phyloP scores from a whole-genome alignment of 108 stramenopile genomes.

The Asterionellopsis glacialis region DNA sequence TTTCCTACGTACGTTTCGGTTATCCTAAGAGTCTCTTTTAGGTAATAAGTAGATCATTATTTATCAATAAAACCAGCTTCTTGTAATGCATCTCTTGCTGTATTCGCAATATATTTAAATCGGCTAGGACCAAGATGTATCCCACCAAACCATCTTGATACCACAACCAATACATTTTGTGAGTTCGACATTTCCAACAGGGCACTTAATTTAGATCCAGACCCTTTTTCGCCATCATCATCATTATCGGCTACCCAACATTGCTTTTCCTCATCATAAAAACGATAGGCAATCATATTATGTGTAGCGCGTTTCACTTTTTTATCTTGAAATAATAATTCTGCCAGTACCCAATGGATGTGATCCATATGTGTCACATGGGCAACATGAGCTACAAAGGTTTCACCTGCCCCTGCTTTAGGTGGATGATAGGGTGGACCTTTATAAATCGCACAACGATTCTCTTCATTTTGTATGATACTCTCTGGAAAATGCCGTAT shows the following conservation, averaged over 20 bases:
- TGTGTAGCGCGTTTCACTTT: slow-evolving; percentile 29
- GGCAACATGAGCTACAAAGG: slow-evolving; percentile 54
- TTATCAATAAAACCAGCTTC: no score
- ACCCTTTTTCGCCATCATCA: slow-evolving; percentile 90
- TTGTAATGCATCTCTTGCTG: slow-evolving; percentile 36
- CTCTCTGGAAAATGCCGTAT: slow-evolving; percentile 31
- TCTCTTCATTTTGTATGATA: slow-evolving; percentile 30
- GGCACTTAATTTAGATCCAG: slow-evolving; percentile 70
- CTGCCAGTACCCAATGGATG: slow-evolving; percentile 47
- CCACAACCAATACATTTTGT: slow-evolving; percentile 83
- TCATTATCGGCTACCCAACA: slow-evolving; percentile 66
- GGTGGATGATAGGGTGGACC: slow-evolving; percentile 66
- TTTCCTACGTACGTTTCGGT: no score
- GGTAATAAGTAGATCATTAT: no score
- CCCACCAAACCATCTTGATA: slow-evolving; percentile 88
- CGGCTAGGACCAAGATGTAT: slow-evolving; percentile 80
- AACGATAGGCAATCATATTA: slow-evolving; percentile 21
- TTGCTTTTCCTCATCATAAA: background rate
- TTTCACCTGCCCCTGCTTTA: slow-evolving; percentile 47
- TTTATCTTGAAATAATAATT: slow-evolving; percentile 52
- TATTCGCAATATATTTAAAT: slow-evolving; percentile 81
- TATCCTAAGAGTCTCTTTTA: no score
- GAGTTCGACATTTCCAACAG: slow-evolving; percentile 72
- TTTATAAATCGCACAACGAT: slow-evolving; percentile 29
- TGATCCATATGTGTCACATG: slow-evolving; percentile 53